Percentiles rank a stretch among this genome's conserved stretches.
phyloP scores from a whole-genome alignment of 805 yeast genomes.

The Yarrowia bubula region DNA sequence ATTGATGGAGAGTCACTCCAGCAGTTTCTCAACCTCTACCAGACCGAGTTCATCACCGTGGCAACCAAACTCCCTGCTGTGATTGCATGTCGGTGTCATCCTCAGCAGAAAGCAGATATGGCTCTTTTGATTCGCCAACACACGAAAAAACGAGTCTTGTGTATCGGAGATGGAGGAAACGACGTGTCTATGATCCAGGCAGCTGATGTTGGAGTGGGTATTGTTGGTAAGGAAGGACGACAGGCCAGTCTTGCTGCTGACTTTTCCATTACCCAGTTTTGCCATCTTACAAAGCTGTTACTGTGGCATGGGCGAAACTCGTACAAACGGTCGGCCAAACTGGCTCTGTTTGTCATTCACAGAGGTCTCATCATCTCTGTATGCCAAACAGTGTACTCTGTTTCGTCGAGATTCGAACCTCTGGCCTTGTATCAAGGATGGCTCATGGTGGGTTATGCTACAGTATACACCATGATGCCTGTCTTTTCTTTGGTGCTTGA shows the following conservation, averaged over 20 bases:
- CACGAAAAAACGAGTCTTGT: constrained; percentile 89
- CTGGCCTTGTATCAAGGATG: constrained; percentile 93
- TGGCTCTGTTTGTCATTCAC: constrained; percentile 94
- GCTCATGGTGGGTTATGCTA: constrained; percentile 98
- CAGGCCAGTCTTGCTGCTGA: constrained; percentile 98
- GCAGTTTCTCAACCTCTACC: constrained; percentile 59
- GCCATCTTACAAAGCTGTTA: constrained; percentile 77
- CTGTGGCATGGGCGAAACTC: constrained; percentile 99
- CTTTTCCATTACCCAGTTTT: constrained; percentile 88
- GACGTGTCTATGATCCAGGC: constrained; percentile 99
- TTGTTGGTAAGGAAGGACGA: constrained; percentile 97
- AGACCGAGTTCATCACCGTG: constrained; percentile 70
- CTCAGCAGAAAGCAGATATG: constrained; percentile 97
- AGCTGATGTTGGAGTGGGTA: constrained; percentile 98
- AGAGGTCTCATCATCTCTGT: constrained; percentile 92
- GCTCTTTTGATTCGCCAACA: constrained; percentile 72
- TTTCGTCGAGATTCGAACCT: constrained; percentile 86
- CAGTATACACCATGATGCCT: constrained; percentile 97
- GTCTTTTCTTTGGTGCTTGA: constrained; percentile 91
- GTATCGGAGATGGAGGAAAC: constrained; percentile 99
- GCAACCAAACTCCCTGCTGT: constrained; percentile 85
- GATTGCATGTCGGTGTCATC: constrained; percentile 97
- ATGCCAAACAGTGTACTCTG: constrained; percentile 90
- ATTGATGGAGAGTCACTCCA: constrained; percentile 93
- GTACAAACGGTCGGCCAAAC: constrained; percentile 90